A percentile compares a stretch with the other conserved stretches of the same genome.
phyloP scores from a whole-genome alignment of 345 rosid species.

The Brassica napus region Da-Ae NC_063441.1:15289501-15290000 shows the following conservation, averaged over 20 bases:
- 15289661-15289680: slow-evolving; percentile 55
- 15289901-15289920: slow-evolving; percentile 71
- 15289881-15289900: slow-evolving; percentile 89
- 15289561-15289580: slow-evolving; percentile 77
- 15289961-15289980: slow-evolving; percentile 94
- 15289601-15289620: slow-evolving; percentile 14
- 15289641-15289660: slow-evolving; percentile 48
- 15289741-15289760: neutral
- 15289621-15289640: slow-evolving; percentile 30
- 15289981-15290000: slow-evolving; percentile 65
- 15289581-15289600: slow-evolving; percentile 58
- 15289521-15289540: neutral
- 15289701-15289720: slow-evolving; percentile 39
- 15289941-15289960: slow-evolving; percentile 60
- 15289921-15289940: slow-evolving; percentile 53
- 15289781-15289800: slow-evolving; percentile 59
- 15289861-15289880: slow-evolving; percentile 94
- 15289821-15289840: slow-evolving; percentile 89
- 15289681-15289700: slow-evolving; percentile 69
- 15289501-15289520: neutral
- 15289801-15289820: slow-evolving; percentile 74
- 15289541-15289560: neutral
- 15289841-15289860: slow-evolving; percentile 91
- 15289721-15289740: slow-evolving; percentile 6
- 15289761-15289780: slow-evolving; percentile 17